phyloP scores from a whole-genome alignment of 129 eudicot genomes.

The Pittosporum tobira region DNA sequence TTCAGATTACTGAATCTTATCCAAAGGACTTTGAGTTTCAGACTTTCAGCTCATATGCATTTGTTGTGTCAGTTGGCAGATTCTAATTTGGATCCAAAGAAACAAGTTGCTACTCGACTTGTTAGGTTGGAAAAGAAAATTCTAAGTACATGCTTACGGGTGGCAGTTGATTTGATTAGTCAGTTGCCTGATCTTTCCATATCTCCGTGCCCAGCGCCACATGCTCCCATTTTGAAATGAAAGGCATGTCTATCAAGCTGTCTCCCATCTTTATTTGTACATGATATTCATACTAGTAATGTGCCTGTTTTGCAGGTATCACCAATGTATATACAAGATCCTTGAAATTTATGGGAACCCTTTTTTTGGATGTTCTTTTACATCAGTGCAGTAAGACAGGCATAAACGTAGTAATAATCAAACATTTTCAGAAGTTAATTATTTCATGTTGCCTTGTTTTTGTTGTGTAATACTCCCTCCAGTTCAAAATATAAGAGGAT shows the following conservation, averaged over 20 bases:
- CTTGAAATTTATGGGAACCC: slow-evolving; percentile 3
- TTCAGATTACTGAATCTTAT: slow-evolving; percentile 2
- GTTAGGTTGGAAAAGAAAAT: slow-evolving; percentile 82
- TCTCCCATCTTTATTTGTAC: slow-evolving; percentile 6
- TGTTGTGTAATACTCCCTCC: no score
- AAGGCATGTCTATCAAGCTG: slow-evolving; percentile 12
- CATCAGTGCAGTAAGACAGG: no score
- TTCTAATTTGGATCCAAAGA: slow-evolving; percentile 62
- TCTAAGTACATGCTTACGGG: slow-evolving; percentile 59
- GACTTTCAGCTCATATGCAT: slow-evolving; percentile 10
- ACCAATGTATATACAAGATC: slow-evolving; percentile 13
- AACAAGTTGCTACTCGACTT: slow-evolving; percentile 85
- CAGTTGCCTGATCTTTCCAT: slow-evolving; percentile 68
- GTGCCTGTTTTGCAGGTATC: slow-evolving; percentile 3
- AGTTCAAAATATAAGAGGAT: no score
- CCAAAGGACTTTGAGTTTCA: slow-evolving; percentile 4
- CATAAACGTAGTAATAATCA: no score
- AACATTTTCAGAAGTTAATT: no score
- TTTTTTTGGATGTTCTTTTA: no score
- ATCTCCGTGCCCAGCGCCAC: slow-evolving; percentile 96
- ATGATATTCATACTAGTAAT: not conserved
- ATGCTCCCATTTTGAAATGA: slow-evolving; percentile 70
- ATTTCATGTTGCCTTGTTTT: not conserved
- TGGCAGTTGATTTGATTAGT: slow-evolving; percentile 53
- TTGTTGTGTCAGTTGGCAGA: slow-evolving; percentile 57